Percentiles rank a stretch among this genome's conserved stretches.
These are phyloP conservation scores for Myotisia sp. DNA, from an alignment of 2,329 filamentous ascomycete species.

Conservation along the genomic window DNA sequence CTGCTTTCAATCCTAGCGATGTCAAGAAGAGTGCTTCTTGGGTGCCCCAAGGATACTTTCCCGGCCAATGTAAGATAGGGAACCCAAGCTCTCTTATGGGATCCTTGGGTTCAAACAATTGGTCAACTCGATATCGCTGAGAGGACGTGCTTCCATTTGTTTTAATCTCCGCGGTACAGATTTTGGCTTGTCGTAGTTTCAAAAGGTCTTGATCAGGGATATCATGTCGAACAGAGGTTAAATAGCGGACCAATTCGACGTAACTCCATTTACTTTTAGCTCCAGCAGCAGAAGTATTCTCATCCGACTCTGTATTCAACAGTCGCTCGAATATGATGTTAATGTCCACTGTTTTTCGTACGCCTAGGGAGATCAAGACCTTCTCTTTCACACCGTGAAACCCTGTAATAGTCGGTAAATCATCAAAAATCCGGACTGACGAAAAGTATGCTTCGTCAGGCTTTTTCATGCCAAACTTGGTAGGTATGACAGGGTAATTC, in stretches of 20 bases:
- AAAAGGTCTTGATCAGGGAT: constrained; percentile 72
- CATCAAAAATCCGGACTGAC: constrained; percentile 87
- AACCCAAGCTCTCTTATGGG: constrained; percentile 54
- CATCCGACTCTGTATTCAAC: constrained; percentile 46
- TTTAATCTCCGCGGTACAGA: constrained; percentile 62
- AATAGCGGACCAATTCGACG: constrained; percentile 84
- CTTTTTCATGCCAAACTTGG: constrained; percentile 75
- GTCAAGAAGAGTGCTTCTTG: constrained; percentile 62
- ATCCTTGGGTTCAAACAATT: constrained; percentile 68
- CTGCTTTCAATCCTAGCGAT: constrained; percentile 56
- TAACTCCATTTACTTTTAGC: constrained; percentile 60
- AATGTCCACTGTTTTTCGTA: constrained; percentile 88
- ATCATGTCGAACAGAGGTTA: constrained; percentile 76
- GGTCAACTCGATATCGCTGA: constrained; percentile 54
- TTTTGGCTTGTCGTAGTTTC: constrained; percentile 60
- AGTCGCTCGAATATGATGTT: constrained; percentile 85
- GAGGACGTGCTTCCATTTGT: constrained; percentile 41
- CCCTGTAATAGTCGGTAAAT: constrained; percentile 66
- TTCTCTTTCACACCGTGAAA: constrained; percentile 79
- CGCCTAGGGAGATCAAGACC: constrained; percentile 66
- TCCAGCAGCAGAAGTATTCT: constrained; percentile 31
- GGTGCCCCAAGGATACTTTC: constrained; percentile 49
- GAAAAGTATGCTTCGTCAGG: constrained; percentile 82
- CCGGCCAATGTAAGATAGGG: constrained; percentile 72
- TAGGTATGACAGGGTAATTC: constrained; percentile 65